Evolutionary conservation across 2,329 filamentous ascomycete genomes (phyloP).

Genomic region (Samsoniella hepiali): DNA sequence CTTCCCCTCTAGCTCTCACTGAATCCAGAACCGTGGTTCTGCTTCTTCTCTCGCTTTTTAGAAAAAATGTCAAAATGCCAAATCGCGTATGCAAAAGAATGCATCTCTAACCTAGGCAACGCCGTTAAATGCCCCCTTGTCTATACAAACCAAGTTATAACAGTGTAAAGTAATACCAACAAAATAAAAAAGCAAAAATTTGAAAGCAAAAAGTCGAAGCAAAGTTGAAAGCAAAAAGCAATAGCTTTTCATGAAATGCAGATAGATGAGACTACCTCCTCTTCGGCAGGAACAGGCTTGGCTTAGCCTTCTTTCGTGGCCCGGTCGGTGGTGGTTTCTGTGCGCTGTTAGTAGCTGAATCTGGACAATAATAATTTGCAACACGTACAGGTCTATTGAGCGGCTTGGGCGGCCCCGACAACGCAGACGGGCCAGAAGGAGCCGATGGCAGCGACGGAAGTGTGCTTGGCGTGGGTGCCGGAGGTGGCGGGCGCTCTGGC

Average conservation of each 20-base stretch:
- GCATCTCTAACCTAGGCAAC: background rate
- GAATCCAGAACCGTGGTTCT: background rate
- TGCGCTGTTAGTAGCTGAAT: constrained; percentile 17
- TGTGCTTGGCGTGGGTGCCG: constrained; percentile 20
- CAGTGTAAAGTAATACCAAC: background rate
- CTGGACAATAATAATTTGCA: background rate
- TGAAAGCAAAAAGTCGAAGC: background rate
- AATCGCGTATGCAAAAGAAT: background rate
- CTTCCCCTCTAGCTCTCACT: background rate
- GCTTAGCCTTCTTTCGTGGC: constrained; percentile 39
- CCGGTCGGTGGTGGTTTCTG: constrained; percentile 26
- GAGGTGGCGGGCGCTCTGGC: constrained; percentile 39
- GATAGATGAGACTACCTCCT: constrained; percentile 26
- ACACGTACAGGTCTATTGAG: constrained; percentile 23
- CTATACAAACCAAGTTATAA: background rate
- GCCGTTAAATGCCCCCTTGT: background rate
- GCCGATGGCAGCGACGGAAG: constrained; percentile 19
- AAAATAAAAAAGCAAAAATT: background rate
- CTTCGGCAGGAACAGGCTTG: constrained; percentile 45
- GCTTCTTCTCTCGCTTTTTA: background rate
- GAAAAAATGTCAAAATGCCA: background rate
- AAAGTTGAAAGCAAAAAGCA: background rate
- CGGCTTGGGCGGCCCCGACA: constrained; percentile 19
- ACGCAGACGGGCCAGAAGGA: constrained; percentile 23
- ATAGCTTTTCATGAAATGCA: background rate